Conservation (phyloP, 495 filamentous ascomycete species). For the Penicillium mononematosum region DNA sequence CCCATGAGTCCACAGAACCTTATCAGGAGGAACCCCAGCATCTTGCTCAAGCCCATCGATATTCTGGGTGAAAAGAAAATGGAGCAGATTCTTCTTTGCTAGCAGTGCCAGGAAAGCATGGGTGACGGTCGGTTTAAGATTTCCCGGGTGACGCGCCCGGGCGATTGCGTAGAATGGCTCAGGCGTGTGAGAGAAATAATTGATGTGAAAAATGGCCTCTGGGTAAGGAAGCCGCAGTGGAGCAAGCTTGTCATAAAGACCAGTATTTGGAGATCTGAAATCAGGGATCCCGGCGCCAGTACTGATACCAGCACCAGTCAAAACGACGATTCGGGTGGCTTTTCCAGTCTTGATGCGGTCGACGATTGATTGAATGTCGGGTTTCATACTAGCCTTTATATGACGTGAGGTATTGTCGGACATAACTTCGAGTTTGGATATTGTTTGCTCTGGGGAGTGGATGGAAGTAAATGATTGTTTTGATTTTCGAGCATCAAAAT, state of each 20-base stretch:
- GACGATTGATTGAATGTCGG: conserved; percentile 17
- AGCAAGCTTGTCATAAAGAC: conserved; percentile 79
- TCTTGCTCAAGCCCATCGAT: conserved; percentile 83
- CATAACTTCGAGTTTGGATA: neutral
- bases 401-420: neutral
- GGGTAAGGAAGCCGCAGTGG: conserved; percentile 75
- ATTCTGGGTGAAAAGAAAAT: conserved; percentile 88
- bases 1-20: conserved; percentile 81
- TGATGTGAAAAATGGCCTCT: conserved; percentile 70
- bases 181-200: conserved; percentile 75
- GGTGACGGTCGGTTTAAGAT: conserved; percentile 72
- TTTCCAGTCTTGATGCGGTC: conserved; percentile 20
- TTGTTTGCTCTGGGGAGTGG: neutral
- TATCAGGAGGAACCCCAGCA: conserved; percentile 71
- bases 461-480: neutral
- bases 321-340: conserved; percentile 24
- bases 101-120: conserved; percentile 72
- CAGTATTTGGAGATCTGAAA: conserved; percentile 71
- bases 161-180: conserved; percentile 84
- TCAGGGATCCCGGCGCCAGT: conserved; percentile 74
- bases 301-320: conserved; percentile 36
- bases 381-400: neutral
- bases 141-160: conserved; percentile 77
- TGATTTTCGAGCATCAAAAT: neutral
- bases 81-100: conserved; percentile 64